Evolutionary conservation across 352 stramenopile species (phyloP), one percentile per base, ranked within the genome.

Genomic region (Phytopythium litorale): DNA sequence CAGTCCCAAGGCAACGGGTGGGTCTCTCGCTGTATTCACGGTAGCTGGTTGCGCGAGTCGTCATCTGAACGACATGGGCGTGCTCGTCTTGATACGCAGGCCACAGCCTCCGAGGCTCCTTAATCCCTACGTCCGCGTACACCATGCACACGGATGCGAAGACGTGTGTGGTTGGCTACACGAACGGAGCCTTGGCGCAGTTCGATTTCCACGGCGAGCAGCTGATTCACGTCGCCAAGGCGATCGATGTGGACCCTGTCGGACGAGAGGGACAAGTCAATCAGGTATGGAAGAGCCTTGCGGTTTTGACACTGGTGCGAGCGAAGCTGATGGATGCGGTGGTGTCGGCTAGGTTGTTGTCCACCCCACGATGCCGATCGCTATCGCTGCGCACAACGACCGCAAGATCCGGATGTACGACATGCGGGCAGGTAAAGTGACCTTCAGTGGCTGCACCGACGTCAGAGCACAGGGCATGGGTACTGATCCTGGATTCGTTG

Each of bases 381-480:
- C 83, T 43, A 82, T 96, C 64, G 87, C 80, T 51, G 87, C 81
- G 7, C 87, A 96, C 50, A 81, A 91, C 64, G 87, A 96, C 62
- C 67, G 75, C 30, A 92, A 92, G 66, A 86, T 96, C 49, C 81
- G 87, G 30, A 78, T 96, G 73, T 96, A 94, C 64, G 87, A 96
- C 69, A 83, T 96, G 70, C 87, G 87, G 55, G 82, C 81, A 68
- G 77, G 79, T 87, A 63, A 18, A 9, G 12, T 55, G 1, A 4
- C 12, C 16, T 51, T 42, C 18, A 7, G 37, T 53, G 43, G 43
- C 43, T 30, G 1, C n/a, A 50, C 43, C n/a, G 43, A 3, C 21
- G 7, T 19, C 21, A n/a, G 25, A 28, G 42, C 21, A 51, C 45
- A 9, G 32, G 19, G 6, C 8, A 37, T 16, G 18, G 46, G 28